A percentile compares a stretch with the other conserved stretches of the same genome.
Evolutionary conservation across 2,329 filamentous ascomycete species (phyloP).

Genomic region (Bipolaris oryzae): DNA sequence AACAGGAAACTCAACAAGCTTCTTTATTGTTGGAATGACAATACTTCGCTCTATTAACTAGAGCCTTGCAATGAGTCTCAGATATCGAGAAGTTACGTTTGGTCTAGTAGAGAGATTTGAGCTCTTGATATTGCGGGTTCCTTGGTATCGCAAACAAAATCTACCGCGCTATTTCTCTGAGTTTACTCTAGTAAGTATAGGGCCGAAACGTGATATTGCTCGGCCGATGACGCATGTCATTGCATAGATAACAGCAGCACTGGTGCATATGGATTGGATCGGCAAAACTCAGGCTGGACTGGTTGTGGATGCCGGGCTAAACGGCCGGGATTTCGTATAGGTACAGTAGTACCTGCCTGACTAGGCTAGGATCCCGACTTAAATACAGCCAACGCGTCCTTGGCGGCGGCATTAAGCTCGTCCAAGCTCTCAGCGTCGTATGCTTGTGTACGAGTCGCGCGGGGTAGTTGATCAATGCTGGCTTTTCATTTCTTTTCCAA

Average conservation of each 20-base stretch:
- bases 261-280: background rate
- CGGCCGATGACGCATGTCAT: background rate
- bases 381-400: background rate
- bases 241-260: background rate
- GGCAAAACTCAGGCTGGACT: background rate
- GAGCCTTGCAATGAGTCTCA: too few relatives aligned
- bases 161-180: too few relatives aligned
- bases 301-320: background rate
- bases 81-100: too few relatives aligned
- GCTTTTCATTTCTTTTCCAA: background rate
- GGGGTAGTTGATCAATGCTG: background rate
- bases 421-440: conserved; percentile 20
- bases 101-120: too few relatives aligned
- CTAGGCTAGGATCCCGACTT: conserved; percentile 1
- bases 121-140: too few relatives aligned
- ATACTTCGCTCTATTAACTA: too few relatives aligned
- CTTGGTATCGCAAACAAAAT: too few relatives aligned
- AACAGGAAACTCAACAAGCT: too few relatives aligned
- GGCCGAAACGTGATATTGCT: too few relatives aligned
- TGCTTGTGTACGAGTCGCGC: conserved; percentile 6
- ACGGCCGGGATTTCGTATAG: background rate
- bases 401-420: conserved; percentile 24
- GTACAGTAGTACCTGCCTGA: conserved; percentile 24
- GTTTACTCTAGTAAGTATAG: too few relatives aligned
- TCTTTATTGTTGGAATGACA: too few relatives aligned